phyloP scores from a whole-genome alignment of 1,139 yeast species.

The Kluyveromyces sp. region DNA sequence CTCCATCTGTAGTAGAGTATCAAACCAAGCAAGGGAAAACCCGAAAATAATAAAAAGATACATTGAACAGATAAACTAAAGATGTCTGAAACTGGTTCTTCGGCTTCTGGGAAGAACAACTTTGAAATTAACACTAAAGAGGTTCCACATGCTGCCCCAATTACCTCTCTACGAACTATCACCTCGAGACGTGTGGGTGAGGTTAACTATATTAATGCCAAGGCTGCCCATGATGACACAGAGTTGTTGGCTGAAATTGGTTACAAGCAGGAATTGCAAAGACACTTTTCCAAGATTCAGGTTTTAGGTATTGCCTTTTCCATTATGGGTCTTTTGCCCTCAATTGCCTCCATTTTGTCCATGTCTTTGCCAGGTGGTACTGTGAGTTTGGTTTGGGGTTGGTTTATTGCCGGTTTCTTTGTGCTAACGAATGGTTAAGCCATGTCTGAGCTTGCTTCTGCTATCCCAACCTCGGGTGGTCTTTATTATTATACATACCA shows the following conservation, averaged over 20 bases:
- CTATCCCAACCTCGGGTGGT: slow-evolving; percentile 72
- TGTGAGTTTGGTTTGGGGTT: slow-evolving; percentile 62
- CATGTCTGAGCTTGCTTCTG: slow-evolving; percentile 59
- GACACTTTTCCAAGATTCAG: slow-evolving; percentile 41
- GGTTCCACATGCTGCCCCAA: neutral
- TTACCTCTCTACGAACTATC: slow-evolving; percentile 6
- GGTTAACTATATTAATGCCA: slow-evolving; percentile 8
- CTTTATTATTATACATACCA: slow-evolving; percentile 54
- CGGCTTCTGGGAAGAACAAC: neutral
- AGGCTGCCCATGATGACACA: slow-evolving; percentile 31
- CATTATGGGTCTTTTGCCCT: slow-evolving; percentile 46
- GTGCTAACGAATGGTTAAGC: slow-evolving; percentile 51
- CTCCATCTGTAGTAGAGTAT: too few species aligned
- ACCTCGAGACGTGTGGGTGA: slow-evolving; percentile 8
- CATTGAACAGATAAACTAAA: too few species aligned
- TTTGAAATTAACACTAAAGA: neutral
- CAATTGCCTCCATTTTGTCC: slow-evolving; percentile 35
- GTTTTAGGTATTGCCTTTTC: slow-evolving; percentile 46
- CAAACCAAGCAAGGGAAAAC: too few species aligned
- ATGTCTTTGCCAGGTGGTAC: slow-evolving; percentile 44
- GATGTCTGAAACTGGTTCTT: neutral
- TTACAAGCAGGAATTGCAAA: slow-evolving; percentile 42
- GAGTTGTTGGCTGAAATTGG: slow-evolving; percentile 48
- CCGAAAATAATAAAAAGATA: too few species aligned
- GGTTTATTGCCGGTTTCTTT: slow-evolving; percentile 55